These are phyloP conservation scores for Boletus sensibilis DNA, from an alignment of 768 basidiomycete species.

Conservation along the genomic window DNA sequence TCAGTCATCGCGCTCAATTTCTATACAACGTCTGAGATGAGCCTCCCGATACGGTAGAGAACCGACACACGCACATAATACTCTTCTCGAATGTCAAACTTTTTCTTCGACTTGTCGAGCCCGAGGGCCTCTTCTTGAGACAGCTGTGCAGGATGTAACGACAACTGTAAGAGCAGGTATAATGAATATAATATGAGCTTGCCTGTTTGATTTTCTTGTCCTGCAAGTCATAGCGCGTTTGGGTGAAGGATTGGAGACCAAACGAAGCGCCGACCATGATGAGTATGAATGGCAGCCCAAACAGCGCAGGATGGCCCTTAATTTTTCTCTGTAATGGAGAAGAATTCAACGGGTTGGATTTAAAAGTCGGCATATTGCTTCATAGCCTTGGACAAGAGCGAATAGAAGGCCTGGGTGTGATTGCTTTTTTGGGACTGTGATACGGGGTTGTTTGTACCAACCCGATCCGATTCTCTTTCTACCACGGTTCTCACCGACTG, in stretches of 20 bases:
- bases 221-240: constrained; percentile 88
- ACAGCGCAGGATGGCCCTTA: constrained; percentile 64
- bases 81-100: constrained; percentile 91
- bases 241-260: constrained; percentile 78
- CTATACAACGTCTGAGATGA: constrained; percentile 26
- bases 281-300: constrained; percentile 84
- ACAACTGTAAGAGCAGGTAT: not conserved
- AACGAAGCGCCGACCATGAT: constrained; percentile 87
- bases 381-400: not conserved
- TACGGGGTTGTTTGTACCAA: not conserved
- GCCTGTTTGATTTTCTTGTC: constrained; percentile 76
- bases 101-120: constrained; percentile 66
- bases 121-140: constrained; percentile 77
- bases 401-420: not conserved
- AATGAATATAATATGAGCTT: constrained; percentile 8
- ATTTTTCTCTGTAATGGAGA: constrained; percentile 37
- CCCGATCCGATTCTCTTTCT: constrained; percentile 5
- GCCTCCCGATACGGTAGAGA: not conserved
- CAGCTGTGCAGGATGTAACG: constrained; percentile 41
- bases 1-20: constrained; percentile 61
- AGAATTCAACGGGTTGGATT: constrained; percentile 39
- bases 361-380: constrained; percentile 52
- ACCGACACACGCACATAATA: constrained; percentile 74
- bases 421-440: constrained; percentile 19
- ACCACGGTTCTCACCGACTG: constrained; percentile 12